Base-by-base conservation (phyloP, 345 rosid genomes). In the Eucalyptus polyanthemos region DNA sequence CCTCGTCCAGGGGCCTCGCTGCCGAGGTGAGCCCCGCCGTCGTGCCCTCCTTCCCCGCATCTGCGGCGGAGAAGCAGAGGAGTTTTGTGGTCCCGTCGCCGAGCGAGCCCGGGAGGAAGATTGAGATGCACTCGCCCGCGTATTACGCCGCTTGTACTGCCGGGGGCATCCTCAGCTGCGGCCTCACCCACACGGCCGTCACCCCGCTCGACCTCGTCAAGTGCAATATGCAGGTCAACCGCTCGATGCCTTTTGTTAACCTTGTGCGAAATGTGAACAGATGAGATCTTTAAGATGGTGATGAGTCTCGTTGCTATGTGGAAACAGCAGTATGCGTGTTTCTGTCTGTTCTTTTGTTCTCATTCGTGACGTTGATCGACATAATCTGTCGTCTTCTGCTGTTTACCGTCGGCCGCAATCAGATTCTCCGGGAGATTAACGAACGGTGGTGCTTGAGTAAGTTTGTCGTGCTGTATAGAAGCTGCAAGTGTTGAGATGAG, bases 161-260 rank as follows among this genome's bases (percentile, higher is more conserved):
- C 67, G 99, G 99, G 25, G 99, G 99, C 47, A 94, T 95, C 83
- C 94, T 98, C 89, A 93, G 99, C 95, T 98, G 99, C 88, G 99
- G 99, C 72, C 94, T 95, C 58, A 98, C 99, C 91, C 99, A 98
- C 92, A 96, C 83, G 99, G 47, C 95, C 67, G 95, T 98, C 89
- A 98, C 99, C 88, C 99, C 99, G 90, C 99, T 98, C 86, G 99
- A 98, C 91, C 98, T 97, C 50, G 99, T 98, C 96, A 98, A 98
- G 94, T 97, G 99, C 88, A 98, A 98, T 91, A 98, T 98, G 99
- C 99, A 98, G 99, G 99, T 97, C 37, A n/a, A 34, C 42, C 8
- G 34, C 56, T 86, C 13, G 37, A 25, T 14, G 87, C 87, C 56
- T 50, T 53, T 8, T 27, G 87, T 47, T 47, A 11, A 45, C 87